Evolutionary conservation across 2,329 filamentous ascomycete species (phyloP).

Genomic region (Fusarium chaquense): DNA sequence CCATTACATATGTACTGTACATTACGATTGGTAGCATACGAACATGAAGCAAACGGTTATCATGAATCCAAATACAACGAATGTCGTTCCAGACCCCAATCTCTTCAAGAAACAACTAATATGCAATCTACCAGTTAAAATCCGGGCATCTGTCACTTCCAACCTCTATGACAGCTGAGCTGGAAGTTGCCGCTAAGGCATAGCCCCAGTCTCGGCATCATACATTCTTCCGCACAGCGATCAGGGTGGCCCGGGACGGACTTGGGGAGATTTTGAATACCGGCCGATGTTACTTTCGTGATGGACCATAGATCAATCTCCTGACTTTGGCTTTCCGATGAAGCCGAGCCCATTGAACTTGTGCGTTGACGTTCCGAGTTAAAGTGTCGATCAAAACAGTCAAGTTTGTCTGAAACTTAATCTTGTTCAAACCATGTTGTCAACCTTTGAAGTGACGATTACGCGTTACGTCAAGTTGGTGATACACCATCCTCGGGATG

Average conservation of each 20-base stretch:
- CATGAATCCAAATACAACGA: neutral
- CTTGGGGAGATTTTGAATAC: neutral
- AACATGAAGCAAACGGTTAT: constrained; percentile 20
- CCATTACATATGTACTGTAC: constrained; percentile 15
- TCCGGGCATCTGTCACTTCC: constrained; percentile 6
- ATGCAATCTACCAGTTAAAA: constrained; percentile 3
- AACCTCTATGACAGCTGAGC: neutral
- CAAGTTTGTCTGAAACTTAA: neutral
- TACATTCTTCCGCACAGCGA: neutral
- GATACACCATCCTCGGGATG: neutral
- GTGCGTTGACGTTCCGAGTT: neutral
- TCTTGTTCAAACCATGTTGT: neutral
- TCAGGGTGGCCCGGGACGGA: neutral
- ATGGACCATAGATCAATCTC: neutral
- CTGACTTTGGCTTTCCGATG: constrained; percentile 15
- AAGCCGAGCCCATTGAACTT: constrained; percentile 9
- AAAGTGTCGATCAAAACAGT: neutral
- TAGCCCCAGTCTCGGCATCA: constrained; percentile 16
- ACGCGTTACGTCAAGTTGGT: neutral
- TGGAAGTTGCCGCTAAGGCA: neutral
- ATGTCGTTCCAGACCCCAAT: neutral
- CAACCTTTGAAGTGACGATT: too few species aligned
- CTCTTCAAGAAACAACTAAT: neutral
- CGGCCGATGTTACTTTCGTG: neutral
- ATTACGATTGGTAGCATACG: constrained; percentile 3